Evolutionary conservation across 129 eudicot genomes (phyloP).

Genomic region (Artemisia annua): DNA sequence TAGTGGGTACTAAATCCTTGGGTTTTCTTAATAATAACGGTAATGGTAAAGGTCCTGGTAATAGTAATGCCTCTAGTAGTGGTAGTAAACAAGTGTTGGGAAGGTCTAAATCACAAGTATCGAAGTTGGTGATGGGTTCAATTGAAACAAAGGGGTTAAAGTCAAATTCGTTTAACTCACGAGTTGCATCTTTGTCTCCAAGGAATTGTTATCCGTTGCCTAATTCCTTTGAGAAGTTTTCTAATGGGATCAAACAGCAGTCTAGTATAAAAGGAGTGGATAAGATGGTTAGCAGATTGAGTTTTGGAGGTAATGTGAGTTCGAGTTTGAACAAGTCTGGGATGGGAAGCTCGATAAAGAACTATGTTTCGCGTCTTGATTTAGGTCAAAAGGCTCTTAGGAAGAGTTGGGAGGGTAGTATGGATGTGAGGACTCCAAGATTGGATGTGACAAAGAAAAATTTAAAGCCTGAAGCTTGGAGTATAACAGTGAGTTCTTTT

Average conservation of each 20-base stretch:
- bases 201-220: slow-evolving; percentile 73
- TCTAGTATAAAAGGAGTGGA: slow-evolving; percentile 53
- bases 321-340: slow-evolving; percentile 39
- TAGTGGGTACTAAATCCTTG: slow-evolving; percentile 82
- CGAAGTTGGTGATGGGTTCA: slow-evolving; percentile 36
- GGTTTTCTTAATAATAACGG: slow-evolving; percentile 58
- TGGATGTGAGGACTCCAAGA: slow-evolving; percentile 63
- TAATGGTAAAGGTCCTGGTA: too few relatives aligned
- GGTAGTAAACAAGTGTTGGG: slow-evolving; percentile 35
- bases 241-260: slow-evolving; percentile 69
- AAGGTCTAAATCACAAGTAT: slow-evolving; percentile 63
- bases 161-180: slow-evolving; percentile 43
- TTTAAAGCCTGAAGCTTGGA: slow-evolving; percentile 47
- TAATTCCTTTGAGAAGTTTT: slow-evolving; percentile 72
- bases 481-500: slow-evolving; percentile 58
- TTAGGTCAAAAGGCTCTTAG: slow-evolving; percentile 41
- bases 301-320: slow-evolving; percentile 46
- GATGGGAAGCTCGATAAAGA: slow-evolving; percentile 49
- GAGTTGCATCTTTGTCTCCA: slow-evolving; percentile 56
- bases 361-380: slow-evolving; percentile 54
- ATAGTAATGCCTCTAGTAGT: slow-evolving; percentile 16
- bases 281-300: slow-evolving; percentile 40
- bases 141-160: slow-evolving; percentile 50
- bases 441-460: slow-evolving; percentile 38
- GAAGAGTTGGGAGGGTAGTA: slow-evolving; percentile 89